Evolutionary conservation across 2,329 filamentous ascomycete genomes (phyloP), one percentile per base, ranked within the genome.

Genomic region (Stylonectria norvegica): DNA sequence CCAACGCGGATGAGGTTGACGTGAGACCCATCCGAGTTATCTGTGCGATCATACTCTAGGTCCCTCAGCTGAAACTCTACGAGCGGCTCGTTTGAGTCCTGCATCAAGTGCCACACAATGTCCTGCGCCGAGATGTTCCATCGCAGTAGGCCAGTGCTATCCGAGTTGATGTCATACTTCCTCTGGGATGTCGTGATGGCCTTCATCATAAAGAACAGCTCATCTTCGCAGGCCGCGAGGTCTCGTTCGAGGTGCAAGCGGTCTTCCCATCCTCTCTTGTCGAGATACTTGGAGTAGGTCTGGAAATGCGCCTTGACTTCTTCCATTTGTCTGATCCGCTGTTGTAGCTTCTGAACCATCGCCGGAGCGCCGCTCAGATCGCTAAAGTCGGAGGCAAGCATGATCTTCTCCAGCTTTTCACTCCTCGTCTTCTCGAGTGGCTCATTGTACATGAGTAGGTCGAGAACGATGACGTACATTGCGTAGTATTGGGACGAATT

Each of bases 141-240:
- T 54, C 88, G 84, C 38, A 98, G 66, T 28, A 96, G 71, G 5
- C 89, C 89, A 44, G 80, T 90, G 41, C 83, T 85, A 48, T 89
- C 79, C 5, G 81, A 79, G 35, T 80, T 73, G 33, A 57, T 54
- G 78, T 95, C 89, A 48, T 81, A 83, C 60, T 90, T 93, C 44
- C 89, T 78, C 65, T 98, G 93, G 5, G 91, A 94, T 3, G 89
- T 94, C 2, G 93, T 98, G 61, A 98, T 98, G 27, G 93, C 94
- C 58, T 98, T 97, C 93, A 98, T 97, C 72, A 98, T 86, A 69
- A 98, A 98, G 74, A 98, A 99, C 7, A 99, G 69, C 64, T 99
- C 94, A 57, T 98, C 93, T 62, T 97, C 93, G 57, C 89, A 96
- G 15, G 81, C 81, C 8, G 88, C 80, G 36, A 98, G 71, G 60